Evolutionary conservation across 257 asterid species (phyloP).

Genomic region (Solanum chaucha): DNA sequence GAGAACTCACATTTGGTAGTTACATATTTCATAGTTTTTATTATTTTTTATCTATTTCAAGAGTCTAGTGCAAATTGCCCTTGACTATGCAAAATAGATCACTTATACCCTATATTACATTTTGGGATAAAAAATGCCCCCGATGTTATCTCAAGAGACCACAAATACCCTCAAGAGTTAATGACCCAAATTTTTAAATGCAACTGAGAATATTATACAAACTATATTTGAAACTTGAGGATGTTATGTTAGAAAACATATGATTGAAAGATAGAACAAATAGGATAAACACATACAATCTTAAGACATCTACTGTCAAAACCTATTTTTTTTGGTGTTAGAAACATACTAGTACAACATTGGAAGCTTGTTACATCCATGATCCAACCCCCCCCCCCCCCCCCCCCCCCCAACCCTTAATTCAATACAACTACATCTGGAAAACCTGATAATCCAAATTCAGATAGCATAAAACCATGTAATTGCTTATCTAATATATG

Average conservation of each 20-base stretch:
- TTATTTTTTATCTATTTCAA: background rate
- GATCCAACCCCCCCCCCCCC: background rate
- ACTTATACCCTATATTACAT: too few relatives aligned
- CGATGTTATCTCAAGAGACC: too few relatives aligned
- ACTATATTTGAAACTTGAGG: too few relatives aligned
- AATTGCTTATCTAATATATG: background rate
- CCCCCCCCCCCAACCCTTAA: background rate
- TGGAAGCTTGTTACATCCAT: background rate
- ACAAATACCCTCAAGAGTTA: too few relatives aligned
- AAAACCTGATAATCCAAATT: background rate
- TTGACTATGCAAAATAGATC: too few relatives aligned
- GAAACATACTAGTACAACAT: background rate
- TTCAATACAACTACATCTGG: background rate
- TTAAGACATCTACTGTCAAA: background rate
- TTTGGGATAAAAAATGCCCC: too few relatives aligned
- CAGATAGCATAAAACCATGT: background rate
- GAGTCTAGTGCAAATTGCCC: too few relatives aligned
- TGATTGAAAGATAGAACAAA: background rate
- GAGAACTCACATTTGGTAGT: background rate
- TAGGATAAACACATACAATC: background rate
- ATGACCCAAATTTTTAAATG: too few relatives aligned
- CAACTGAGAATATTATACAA: too few relatives aligned
- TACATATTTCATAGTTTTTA: too few relatives aligned
- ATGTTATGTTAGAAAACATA: too few relatives aligned
- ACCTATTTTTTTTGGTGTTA: background rate